phyloP scores from a whole-genome alignment of 345 rosid genomes.

The Eucalyptus erythrocorys region DNA sequence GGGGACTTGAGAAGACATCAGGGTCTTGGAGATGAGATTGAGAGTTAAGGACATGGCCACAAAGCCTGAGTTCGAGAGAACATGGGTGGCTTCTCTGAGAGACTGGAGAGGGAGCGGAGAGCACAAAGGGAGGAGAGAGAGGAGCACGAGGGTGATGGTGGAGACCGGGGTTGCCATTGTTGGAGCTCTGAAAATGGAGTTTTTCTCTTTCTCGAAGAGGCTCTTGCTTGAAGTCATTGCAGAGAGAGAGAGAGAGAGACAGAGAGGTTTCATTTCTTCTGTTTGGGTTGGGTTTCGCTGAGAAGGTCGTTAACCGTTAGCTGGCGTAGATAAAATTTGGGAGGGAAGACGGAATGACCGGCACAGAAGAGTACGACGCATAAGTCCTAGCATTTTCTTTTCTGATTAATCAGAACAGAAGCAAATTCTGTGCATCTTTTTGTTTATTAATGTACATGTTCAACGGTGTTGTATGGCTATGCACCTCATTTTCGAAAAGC shows the following conservation, averaged over 20 bases:
- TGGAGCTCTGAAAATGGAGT: background rate
- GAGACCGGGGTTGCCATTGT: conserved; percentile 4
- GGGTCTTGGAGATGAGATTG: conserved; percentile 4
- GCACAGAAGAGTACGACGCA: background rate
- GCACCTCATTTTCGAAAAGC: background rate
- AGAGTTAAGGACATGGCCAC: conserved; percentile 26
- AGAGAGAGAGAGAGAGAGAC: background rate
- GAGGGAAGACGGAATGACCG: background rate
- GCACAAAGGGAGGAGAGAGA: background rate
- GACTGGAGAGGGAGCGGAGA: background rate
- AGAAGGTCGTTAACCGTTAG: background rate
- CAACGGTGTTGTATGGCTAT: background rate
- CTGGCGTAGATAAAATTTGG: background rate
- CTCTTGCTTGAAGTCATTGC: background rate
- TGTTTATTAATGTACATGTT: background rate
- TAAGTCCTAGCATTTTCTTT: background rate
- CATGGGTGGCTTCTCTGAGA: conserved; percentile 5
- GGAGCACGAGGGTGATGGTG: background rate
- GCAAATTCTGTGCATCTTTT: no score
- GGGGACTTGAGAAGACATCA: background rate
- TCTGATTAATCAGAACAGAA: background rate
- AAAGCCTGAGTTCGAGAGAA: conserved; percentile 17
- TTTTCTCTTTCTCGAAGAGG: background rate
- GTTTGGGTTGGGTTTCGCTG: background rate
- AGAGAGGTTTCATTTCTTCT: background rate